Base-by-base conservation (phyloP, 306 rosid genomes). In the Fragaria iinumae region DNA sequence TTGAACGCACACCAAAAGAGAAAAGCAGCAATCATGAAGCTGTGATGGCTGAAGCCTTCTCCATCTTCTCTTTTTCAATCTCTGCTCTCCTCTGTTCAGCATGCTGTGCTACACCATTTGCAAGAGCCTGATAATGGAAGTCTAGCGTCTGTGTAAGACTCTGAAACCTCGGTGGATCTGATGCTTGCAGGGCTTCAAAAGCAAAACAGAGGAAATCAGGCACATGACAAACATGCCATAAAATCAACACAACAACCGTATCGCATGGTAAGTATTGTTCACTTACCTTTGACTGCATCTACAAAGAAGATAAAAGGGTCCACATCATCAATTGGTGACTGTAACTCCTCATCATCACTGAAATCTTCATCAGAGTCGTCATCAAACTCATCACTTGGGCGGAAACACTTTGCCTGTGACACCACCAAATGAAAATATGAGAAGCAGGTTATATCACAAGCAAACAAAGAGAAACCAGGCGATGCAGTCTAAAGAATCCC, bases 301-400 rank as follows among this genome's bases (percentile, higher is more conserved):
- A 93, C 96, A 79, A 96, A 96, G 85, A 91, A 82, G 76, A 96
- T 73, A 80, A 96, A 96, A 60, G 99, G 99, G 87, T 96, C 99
- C 81, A 96, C 93, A 27, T 96, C 99, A 34, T 96, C 99, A 67
- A 96, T 89, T 53, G 99, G 99, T 11, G 99, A 96, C 78, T 96
- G 99, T 86, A 92, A 85, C 88, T 91, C 99, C 83, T 96, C 99
- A 67, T 96, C 98, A 52, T 96, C 99, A 72, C 96, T 93, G 69
- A 80, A 96, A 73, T 91, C 98, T 39, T 96, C 98, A 70, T 93
- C 99, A 0, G 97, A 87, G 79, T 96, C 93, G 0, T 91, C 93
- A 16, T 92, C 96, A 3, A 86, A 86, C 5, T 75, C 84, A 5
- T 91, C 97, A 69, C 41, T 56, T 12, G 91, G 91, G 50, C 91